Conservation (phyloP, 1,139 yeast species). For the Candida smagusa region DNA sequence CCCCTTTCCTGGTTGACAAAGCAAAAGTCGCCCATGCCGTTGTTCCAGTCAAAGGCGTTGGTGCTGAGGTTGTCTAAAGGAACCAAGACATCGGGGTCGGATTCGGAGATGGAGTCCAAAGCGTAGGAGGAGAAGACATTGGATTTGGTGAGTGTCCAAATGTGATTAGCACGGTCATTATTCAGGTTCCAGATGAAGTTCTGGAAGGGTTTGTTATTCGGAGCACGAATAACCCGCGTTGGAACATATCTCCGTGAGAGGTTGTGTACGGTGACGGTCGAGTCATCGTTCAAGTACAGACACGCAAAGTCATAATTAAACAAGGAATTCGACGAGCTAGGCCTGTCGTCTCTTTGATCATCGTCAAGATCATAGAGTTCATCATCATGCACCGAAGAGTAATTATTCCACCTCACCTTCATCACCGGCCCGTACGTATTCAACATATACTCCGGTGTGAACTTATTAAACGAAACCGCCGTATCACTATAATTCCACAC, state of each 20-base stretch:
- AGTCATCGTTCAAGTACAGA: constrained; percentile 74
- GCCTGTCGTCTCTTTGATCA: constrained; percentile 29
- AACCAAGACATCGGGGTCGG: constrained; percentile 35
- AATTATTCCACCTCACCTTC: constrained; percentile 66
- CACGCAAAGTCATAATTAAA: constrained; percentile 68
- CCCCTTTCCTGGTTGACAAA: constrained; percentile 51
- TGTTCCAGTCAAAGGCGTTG: constrained; percentile 56
- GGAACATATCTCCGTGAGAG: constrained; percentile 76
- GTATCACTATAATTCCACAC: constrained; percentile 62
- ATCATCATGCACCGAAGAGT: constrained; percentile 13
- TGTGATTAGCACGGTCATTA: constrained; percentile 18
- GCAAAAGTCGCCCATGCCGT: constrained; percentile 42
- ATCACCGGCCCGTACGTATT: constrained; percentile 75
- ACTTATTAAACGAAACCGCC: constrained; percentile 30
- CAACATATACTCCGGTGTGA: constrained; percentile 66
- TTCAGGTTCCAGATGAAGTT: constrained; percentile 44
- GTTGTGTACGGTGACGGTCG: constrained; percentile 70
- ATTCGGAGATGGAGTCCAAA: constrained; percentile 30
- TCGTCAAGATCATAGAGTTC: constrained; percentile 9
- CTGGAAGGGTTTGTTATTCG: constrained; percentile 44
- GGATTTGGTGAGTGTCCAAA: constrained; percentile 48
- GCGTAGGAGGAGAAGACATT: constrained; percentile 52
- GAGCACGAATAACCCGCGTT: constrained; percentile 56
- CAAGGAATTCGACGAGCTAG: constrained; percentile 16
- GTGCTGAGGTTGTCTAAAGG: constrained; percentile 54